A percentile compares a stretch with the other conserved stretches of the same genome.
Conservation (phyloP, 2,329 filamentous ascomycete genomes). For the Paecilomyces variotii region DNA sequence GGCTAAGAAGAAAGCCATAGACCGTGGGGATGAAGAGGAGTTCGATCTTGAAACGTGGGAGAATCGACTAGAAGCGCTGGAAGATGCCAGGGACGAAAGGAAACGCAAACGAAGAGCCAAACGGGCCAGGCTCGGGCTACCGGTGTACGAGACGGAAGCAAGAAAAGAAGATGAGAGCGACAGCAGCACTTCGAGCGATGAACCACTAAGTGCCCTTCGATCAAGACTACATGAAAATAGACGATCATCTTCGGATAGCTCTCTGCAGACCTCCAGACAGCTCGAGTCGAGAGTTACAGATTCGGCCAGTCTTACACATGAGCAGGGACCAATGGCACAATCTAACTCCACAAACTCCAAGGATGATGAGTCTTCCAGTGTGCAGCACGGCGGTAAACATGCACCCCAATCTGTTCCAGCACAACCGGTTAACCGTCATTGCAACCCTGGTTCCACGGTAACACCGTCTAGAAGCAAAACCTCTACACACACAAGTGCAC, state of each 20-base stretch:
- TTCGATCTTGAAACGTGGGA: constrained; percentile 29
- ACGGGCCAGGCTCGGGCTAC: constrained; percentile 15
- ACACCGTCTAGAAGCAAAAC: background rate
- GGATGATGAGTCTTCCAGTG: background rate
- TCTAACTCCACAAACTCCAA: background rate
- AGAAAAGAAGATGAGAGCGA: background rate
- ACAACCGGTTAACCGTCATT: background rate
- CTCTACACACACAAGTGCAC: background rate
- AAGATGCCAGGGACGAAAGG: constrained; percentile 15
- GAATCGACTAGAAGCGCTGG: constrained; percentile 12
- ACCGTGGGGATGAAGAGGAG: constrained; percentile 16
- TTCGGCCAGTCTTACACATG: background rate
- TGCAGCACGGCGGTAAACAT: background rate
- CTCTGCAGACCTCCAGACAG: background rate
- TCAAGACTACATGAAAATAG: background rate
- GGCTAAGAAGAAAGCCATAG: constrained; percentile 23
- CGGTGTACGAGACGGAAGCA: background rate
- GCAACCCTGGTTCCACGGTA: background rate
- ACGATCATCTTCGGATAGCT: background rate
- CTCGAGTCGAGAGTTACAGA: background rate
- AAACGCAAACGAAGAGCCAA: constrained; percentile 21
- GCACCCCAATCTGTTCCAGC: background rate
- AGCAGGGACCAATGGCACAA: background rate
- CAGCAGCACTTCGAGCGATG: background rate
- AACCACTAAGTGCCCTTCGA: background rate